phyloP scores from a whole-genome alignment of 768 basidiomycete genomes.

The Trichaptum fuscoviolaceum region DNA sequence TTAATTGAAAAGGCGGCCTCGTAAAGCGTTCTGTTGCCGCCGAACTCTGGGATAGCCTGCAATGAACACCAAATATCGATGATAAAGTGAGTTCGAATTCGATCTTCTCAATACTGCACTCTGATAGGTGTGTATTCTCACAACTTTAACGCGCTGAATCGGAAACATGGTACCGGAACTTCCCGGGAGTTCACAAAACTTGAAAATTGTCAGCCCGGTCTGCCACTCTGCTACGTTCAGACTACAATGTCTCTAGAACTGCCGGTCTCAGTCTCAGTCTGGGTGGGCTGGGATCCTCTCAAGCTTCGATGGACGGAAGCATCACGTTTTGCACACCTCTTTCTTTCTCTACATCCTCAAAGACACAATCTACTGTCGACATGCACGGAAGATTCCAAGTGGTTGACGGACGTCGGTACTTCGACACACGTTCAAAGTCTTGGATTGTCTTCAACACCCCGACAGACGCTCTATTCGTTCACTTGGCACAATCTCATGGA shows the following conservation, averaged over 20 bases:
- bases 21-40: no score
- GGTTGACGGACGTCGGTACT: background rate
- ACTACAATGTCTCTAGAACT: no score
- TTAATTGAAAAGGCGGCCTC: no score
- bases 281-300: background rate
- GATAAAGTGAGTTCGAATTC: no score
- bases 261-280: background rate
- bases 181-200: background rate
- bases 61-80: no score
- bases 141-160: no score
- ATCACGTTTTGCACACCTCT: background rate
- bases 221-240: background rate
- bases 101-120: no score
- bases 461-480: background rate
- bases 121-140: no score
- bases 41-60: no score
- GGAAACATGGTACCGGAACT: background rate
- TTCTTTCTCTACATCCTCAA: background rate
- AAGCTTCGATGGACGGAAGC: background rate
- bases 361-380: background rate
- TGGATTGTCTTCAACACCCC: background rate
- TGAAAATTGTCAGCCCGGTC: background rate
- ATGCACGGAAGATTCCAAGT: background rate
- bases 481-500: background rate
- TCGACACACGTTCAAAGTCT: background rate